phyloP scores from a whole-genome alignment of 2,329 filamentous ascomycete genomes.

The Arthrobotrys musiformis region DNA sequence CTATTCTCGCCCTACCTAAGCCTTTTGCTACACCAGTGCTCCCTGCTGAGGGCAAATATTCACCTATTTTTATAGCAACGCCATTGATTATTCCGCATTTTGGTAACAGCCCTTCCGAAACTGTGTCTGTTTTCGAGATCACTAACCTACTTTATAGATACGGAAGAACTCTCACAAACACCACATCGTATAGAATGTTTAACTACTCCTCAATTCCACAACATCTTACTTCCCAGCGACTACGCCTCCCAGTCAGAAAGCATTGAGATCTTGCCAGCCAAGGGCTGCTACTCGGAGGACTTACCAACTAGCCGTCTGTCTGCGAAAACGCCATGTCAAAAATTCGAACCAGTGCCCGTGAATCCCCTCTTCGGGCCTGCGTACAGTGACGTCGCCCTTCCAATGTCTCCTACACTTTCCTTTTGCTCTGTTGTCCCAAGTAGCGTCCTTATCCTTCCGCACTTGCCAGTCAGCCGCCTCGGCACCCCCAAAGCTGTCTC shows the following conservation, averaged over 20 bases:
- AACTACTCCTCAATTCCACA: neutral
- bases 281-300: neutral
- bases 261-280: neutral
- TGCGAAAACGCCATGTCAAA: neutral
- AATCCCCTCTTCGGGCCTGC: neutral
- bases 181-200: neutral
- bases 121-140: neutral
- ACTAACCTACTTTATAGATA: neutral
- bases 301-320: neutral
- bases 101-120: neutral
- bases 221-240: constrained; percentile 10
- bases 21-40: neutral
- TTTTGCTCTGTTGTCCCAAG: neutral
- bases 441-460: neutral
- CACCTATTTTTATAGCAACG: neutral
- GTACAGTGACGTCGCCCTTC: neutral
- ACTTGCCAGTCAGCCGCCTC: neutral
- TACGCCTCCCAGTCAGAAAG: neutral
- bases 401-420: neutral
- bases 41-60: constrained; percentile 7
- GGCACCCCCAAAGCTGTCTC: neutral
- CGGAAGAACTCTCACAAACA: neutral
- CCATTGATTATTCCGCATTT: neutral
- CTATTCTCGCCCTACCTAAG: neutral
- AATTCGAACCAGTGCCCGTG: neutral